Conservation (phyloP, 2,329 filamentous ascomycete genomes). For the Stagonosporopsis cucurbitacearum region DNA sequence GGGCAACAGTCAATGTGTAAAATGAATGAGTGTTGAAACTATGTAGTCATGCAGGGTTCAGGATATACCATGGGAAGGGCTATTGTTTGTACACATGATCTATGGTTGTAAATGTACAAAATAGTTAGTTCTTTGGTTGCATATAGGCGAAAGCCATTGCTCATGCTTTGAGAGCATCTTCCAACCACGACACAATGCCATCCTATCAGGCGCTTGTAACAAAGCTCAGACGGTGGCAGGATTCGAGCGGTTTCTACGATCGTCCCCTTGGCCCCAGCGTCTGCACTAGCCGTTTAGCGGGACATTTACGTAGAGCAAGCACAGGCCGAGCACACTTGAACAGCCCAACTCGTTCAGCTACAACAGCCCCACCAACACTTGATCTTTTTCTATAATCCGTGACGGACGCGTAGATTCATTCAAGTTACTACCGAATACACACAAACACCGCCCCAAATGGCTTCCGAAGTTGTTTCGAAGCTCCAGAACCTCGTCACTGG, state of each 20-base stretch:
- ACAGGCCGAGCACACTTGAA: conserved; percentile 13
- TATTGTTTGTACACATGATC: not conserved
- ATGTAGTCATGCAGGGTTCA: not conserved
- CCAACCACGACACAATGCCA: not conserved
- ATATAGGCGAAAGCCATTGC: not conserved
- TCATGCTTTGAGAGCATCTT: not conserved
- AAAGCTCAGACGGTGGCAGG: not conserved
- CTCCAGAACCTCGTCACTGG: conserved; percentile 65
- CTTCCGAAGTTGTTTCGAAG: conserved; percentile 67
- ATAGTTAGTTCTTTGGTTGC: too few relatives aligned
- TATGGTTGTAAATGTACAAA: not conserved
- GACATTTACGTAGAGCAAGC: conserved; percentile 16
- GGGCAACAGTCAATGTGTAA: not conserved
- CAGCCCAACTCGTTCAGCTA: conserved; percentile 17
- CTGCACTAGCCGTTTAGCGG: conserved; percentile 3
- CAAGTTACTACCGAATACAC: conserved; percentile 13
- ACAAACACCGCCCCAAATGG: conserved; percentile 33
- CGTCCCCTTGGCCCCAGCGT: conserved; percentile 7
- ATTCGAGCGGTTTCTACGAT: conserved; percentile 14
- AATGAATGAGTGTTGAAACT: not conserved
- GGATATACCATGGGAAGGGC: not conserved
- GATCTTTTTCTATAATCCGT: conserved; percentile 2
- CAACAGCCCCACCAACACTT: conserved; percentile 14
- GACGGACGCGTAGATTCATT: conserved; percentile 25
- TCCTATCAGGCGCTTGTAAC: not conserved